Percentiles rank a stretch among this genome's conserved stretches.
These are phyloP conservation scores for Penium margaritaceum DNA, from an alignment of 139 green algal species.

Conservation along the genomic window DNA sequence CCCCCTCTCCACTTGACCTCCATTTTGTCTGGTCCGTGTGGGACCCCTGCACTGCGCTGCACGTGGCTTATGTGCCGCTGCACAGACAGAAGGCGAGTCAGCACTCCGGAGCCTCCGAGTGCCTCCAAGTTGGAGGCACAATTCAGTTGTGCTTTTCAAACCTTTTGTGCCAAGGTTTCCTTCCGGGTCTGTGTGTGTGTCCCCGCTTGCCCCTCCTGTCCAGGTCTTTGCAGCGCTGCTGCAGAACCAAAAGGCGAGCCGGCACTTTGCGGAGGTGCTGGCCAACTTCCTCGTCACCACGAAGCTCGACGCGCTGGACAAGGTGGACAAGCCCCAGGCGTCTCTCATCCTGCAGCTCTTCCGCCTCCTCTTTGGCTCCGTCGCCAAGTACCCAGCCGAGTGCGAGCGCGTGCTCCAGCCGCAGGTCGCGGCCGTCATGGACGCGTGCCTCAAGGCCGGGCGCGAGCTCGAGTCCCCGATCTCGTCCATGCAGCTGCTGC, in stretches of 20 bases:
- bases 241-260: constrained; percentile 30
- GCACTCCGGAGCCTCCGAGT: too few relatives aligned
- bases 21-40: too few relatives aligned
- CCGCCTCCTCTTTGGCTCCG: constrained; percentile 55
- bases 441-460: constrained; percentile 39
- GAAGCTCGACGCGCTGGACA: constrained; percentile 51
- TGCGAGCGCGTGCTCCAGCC: constrained; percentile 50
- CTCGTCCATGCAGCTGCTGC: constrained; percentile 46
- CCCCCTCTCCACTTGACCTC: too few relatives aligned
- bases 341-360: constrained; percentile 54
- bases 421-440: constrained; percentile 49
- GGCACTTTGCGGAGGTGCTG: constrained; percentile 47
- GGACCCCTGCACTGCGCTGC: too few relatives aligned
- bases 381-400: constrained; percentile 44
- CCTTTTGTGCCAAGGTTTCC: not conserved
- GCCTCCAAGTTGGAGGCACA: too few relatives aligned
- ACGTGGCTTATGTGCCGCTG: too few relatives aligned
- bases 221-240: constrained; percentile 44
- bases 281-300: constrained; percentile 48
- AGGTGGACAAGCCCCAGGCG: constrained; percentile 31
- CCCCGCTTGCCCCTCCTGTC: not conserved
- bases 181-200: too few relatives aligned
- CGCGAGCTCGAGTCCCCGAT: constrained; percentile 34
- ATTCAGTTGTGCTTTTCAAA: too few relatives aligned
- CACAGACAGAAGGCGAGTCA: too few relatives aligned